Base-by-base conservation (phyloP, 345 rosid species). In the Limnanthes douglasii region DNA sequence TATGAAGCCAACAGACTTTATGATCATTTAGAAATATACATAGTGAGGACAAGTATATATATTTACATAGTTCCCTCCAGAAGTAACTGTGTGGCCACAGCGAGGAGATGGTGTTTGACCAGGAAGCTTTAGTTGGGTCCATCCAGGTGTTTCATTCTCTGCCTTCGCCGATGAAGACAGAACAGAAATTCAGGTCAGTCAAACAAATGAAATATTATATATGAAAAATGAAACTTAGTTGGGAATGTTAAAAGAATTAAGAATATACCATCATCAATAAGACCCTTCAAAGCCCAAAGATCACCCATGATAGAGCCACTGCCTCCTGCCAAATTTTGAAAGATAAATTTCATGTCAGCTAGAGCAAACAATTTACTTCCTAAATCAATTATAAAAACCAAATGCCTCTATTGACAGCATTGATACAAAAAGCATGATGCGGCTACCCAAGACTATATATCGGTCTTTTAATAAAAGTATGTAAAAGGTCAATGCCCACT, bases 251-350 rank as follows among this genome's bases (percentile, higher is more conserved):
- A 21, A 46, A 15, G 15, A 31, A 31, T 42, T 34, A 28, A 53
- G 34, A 22, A 41, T 28, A 34, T 38, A 90, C 98, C 98, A 77
- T 72, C 95, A 49, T 84, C 94, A 34, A 79, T 77, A 21, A 90
- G 70, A 48, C 98, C 98, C 77, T 84, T 90, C 64, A 90, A 52
- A 57, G 98, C 98, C 95, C 98, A 90, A 49, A 90, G 67, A 62
- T 90, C 98, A 61, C 94, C 83, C 98, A 90, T 90, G 65, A 84
- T 84, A 32, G 96, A 94, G 10, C 98, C 94, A 37, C 96, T 92
- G 39, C 98, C 98, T 54, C 98, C 98, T 90, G 50, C 39, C 45
- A 59, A 64, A 47, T n/a, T n/a, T n/a, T n/a, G n/a, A n/a, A n/a
- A n/a, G 26, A 58, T 31, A 33, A 23, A 3, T 10, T 8, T 40